A percentile compares a stretch with the other conserved stretches of the same genome.
Conservation (phyloP, 2,329 filamentous ascomycete genomes). For the Claviceps spartinae region DNA sequence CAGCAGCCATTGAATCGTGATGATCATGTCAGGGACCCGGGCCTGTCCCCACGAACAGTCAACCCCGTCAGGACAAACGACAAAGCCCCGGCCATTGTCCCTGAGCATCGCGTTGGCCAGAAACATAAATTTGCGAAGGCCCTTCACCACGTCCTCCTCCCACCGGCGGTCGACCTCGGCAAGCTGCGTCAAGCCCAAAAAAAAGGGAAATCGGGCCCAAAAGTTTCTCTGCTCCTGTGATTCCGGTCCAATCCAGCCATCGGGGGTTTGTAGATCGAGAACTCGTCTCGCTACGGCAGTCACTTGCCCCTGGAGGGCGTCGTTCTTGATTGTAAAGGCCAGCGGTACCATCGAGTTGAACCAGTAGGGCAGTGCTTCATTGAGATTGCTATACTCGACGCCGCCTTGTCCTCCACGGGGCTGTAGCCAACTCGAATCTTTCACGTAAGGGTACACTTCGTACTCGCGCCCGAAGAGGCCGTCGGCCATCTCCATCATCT, state of each 20-base stretch:
- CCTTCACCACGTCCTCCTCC: slow-evolving; percentile 10
- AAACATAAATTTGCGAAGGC: slow-evolving; percentile 16
- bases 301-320: slow-evolving; percentile 27
- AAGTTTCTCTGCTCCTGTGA: slow-evolving; percentile 14
- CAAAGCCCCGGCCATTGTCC: slow-evolving; percentile 36
- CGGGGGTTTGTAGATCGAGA: slow-evolving; percentile 24
- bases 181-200: slow-evolving; percentile 19
- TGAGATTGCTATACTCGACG: slow-evolving; percentile 39
- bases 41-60: slow-evolving; percentile 19
- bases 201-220: slow-evolving; percentile 19
- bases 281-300: slow-evolving; percentile 24
- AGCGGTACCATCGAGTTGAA: slow-evolving; percentile 45
- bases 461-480: slow-evolving; percentile 38
- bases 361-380: slow-evolving; percentile 47
- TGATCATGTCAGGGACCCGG: slow-evolving; percentile 25
- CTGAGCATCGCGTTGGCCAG: slow-evolving; percentile 41
- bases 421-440: slow-evolving; percentile 32
- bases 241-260: slow-evolving; percentile 40
- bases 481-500: slow-evolving; percentile 32
- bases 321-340: slow-evolving; percentile 35
- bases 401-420: slow-evolving; percentile 20
- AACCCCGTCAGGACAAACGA: slow-evolving; percentile 27
- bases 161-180: slow-evolving; percentile 17
- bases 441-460: slow-evolving; percentile 42
- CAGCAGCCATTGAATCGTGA: slow-evolving; percentile 26